Percentiles rank a stretch among this genome's conserved stretches.
These are phyloP conservation scores for Blastobotrys mokoenaii DNA, from an alignment of 805 yeast species.

Conservation along the genomic window DNA sequence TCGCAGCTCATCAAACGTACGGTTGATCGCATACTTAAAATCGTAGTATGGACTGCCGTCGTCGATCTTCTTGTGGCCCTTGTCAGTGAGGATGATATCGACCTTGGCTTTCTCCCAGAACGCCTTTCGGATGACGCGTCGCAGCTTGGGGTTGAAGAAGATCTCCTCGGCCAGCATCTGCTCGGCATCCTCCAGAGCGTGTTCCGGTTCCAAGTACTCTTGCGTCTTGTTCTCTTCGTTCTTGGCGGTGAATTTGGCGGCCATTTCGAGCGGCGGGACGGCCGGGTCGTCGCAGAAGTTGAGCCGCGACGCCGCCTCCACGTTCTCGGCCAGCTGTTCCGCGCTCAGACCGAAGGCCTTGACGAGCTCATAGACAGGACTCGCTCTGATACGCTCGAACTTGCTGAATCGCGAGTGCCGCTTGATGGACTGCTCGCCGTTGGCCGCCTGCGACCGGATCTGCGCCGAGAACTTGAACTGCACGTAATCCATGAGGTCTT, in stretches of 20 bases:
- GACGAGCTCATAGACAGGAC: slow-evolving; percentile 57
- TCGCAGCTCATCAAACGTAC: slow-evolving; percentile 67
- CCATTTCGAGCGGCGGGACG: slow-evolving; percentile 51
- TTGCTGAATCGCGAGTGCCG: slow-evolving; percentile 32
- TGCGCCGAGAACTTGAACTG: slow-evolving; percentile 62
- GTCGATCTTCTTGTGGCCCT: slow-evolving; percentile 70
- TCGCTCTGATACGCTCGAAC: slow-evolving; percentile 44
- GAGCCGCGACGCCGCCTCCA: slow-evolving; percentile 56
- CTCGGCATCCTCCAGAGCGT: slow-evolving; percentile 66
- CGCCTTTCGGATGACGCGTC: slow-evolving; percentile 55
- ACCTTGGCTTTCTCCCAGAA: slow-evolving; percentile 55
- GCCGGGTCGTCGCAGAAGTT: slow-evolving; percentile 64
- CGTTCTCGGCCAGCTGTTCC: slow-evolving; percentile 73
- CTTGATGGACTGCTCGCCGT: slow-evolving; percentile 30
- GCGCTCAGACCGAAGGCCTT: slow-evolving; percentile 70
- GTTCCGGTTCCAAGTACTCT: slow-evolving; percentile 24
- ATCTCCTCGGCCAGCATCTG: slow-evolving; percentile 73
- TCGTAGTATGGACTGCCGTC: slow-evolving; percentile 76
- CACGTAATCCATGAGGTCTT: slow-evolving; percentile 78
- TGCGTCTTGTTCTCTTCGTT: slow-evolving; percentile 4
- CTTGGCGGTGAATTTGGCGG: slow-evolving; percentile 30
- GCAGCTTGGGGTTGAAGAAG: slow-evolving; percentile 68
- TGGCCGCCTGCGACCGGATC: slow-evolving; percentile 38
- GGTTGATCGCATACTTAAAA: slow-evolving; percentile 81
- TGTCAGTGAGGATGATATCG: slow-evolving; percentile 73